Conservation (phyloP, 192 early-diverging fungal genomes). For the Kappamyces sp. region DNA sequence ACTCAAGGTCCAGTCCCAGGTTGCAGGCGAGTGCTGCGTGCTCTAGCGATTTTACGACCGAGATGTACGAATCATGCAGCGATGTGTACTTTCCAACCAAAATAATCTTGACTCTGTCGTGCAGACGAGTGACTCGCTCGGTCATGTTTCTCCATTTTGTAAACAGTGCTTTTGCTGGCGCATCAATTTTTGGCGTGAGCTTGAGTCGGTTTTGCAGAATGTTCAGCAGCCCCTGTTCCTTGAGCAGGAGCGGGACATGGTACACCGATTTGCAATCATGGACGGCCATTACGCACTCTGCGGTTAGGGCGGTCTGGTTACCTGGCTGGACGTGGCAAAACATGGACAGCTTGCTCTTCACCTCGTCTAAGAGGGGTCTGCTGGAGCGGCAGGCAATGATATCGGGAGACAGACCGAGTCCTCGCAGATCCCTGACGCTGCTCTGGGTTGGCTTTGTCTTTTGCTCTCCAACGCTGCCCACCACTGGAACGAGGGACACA, state of each 20-base stretch:
- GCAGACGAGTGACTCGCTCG: slow-evolving; percentile 60
- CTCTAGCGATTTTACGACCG: slow-evolving; percentile 93
- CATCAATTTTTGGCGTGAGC: slow-evolving; percentile 56
- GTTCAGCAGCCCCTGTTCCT: slow-evolving; percentile 78
- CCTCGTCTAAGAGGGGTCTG: slow-evolving; percentile 75
- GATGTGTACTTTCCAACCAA: slow-evolving; percentile 97
- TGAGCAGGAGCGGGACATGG: slow-evolving; percentile 89
- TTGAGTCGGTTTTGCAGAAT: slow-evolving; percentile 76
- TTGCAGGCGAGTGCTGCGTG: slow-evolving; percentile 84
- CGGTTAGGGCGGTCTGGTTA: slow-evolving; percentile 23
- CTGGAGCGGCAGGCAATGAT: slow-evolving; percentile 93
- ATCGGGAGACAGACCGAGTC: slow-evolving; percentile 91
- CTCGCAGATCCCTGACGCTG: slow-evolving; percentile 90
- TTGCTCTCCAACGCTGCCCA: slow-evolving; percentile 96
- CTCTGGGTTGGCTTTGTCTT: slow-evolving; percentile 99
- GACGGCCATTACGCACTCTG: slow-evolving; percentile 87
- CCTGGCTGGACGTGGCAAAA: slow-evolving; percentile 86
- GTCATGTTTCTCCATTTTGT: slow-evolving; percentile 84
- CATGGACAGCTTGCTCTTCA: slow-evolving; percentile 93
- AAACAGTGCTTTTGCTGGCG: slow-evolving; percentile 62
- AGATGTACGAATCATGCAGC: slow-evolving; percentile 95
- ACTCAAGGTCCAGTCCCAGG: slow-evolving; percentile 70
- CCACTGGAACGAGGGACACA: slow-evolving; percentile 93
- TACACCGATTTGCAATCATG: slow-evolving; percentile 96
- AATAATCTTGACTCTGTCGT: slow-evolving; percentile 80